Evolutionary conservation across 2,329 filamentous ascomycete genomes (phyloP), one percentile per base, ranked within the genome.

Genomic region (Colletotrichum trifolii): DNA sequence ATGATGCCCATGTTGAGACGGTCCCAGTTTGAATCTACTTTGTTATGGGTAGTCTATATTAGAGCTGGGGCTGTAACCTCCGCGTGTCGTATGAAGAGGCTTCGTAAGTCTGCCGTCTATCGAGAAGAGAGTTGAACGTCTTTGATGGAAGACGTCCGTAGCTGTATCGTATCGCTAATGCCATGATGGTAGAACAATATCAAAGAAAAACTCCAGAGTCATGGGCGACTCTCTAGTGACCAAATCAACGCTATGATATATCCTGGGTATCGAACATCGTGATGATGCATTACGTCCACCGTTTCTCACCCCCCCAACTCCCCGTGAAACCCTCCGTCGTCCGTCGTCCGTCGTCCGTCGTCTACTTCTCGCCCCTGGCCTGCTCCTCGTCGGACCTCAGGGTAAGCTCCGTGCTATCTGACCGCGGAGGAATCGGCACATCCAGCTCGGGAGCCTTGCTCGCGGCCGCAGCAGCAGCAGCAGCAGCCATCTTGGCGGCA

Each of bases 301-400:
- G 17, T 17, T 17, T 3, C 17, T 17, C 17, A 3, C 17, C 17
- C 17, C 17, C 0, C 25, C 25, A 5, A 25, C 25, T 25, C 25
- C 25, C 25, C 25, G 25, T 4, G 3, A 25, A 25, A 25, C 25
- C 25, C 25, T 2, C 25, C 13, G 5, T 12, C 4, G 5, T 5
- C 34, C 13, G 17, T 25, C 36, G 6, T 9, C 35, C 3, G 40
- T 10, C 43, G n/a, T 8, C 11, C 13, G n/a, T 15, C 10, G 36
- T 39, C 15, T 42, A 63, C 35, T 66, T 65, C 52, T 65, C 62
- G 33, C 35, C 34, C 9, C 46, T 48, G 13, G 39, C 12, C 11
- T 66, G 47, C 38, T 57, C 58, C 49, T 64, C 60, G 2, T 62
- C 52, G 2, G 63, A 57, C 9, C 42, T 52, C 15, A 62, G 33